A percentile compares a stretch with the other conserved stretches of the same genome.
Conservation (phyloP, 2,329 filamentous ascomycete genomes). For the Didymellaceae sp. region DNA sequence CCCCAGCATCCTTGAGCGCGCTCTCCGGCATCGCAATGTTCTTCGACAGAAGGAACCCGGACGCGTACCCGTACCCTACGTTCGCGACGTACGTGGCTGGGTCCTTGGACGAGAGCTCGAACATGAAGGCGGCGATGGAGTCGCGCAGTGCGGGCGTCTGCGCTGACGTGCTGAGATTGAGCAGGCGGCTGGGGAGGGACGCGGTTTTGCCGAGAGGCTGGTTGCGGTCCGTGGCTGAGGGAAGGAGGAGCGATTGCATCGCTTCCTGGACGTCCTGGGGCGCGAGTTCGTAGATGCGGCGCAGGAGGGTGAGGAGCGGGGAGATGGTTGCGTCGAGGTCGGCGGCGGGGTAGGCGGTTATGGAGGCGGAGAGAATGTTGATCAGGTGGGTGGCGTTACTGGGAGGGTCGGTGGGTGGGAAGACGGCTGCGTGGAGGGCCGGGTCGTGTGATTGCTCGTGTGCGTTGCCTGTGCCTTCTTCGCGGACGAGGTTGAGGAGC, state of each 20-base stretch:
- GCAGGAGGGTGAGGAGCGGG: conserved; percentile 76
- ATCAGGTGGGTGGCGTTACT: conserved; percentile 70
- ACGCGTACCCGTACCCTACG: conserved; percentile 92
- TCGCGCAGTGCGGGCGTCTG: conserved; percentile 74
- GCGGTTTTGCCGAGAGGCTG: conserved; percentile 77
- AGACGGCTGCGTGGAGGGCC: conserved; percentile 62
- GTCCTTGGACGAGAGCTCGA: conserved; percentile 84
- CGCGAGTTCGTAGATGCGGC: conserved; percentile 72
- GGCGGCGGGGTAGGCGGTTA: conserved; percentile 66
- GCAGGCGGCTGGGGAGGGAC: conserved; percentile 75
- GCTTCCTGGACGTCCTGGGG: conserved; percentile 66
- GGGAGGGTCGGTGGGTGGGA: conserved; percentile 67
- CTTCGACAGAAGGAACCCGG: conserved; percentile 85
- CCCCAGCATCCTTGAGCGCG: conserved; percentile 57
- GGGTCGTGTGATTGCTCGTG: conserved; percentile 48
- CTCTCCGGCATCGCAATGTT: conserved; percentile 78
- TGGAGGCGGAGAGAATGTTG: conserved; percentile 71
- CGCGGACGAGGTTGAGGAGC: conserved; percentile 77
- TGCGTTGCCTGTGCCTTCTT: conserved; percentile 51
- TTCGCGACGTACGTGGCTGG: conserved; percentile 83
- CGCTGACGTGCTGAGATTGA: conserved; percentile 79
- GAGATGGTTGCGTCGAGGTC: conserved; percentile 76
- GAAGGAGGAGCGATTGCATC: conserved; percentile 74
- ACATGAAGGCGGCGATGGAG: conserved; percentile 79
- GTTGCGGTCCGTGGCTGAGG: conserved; percentile 76